Evolutionary conservation across 306 rosid genomes (phyloP).

Genomic region (Casuarina cunninghamiana): DNA sequence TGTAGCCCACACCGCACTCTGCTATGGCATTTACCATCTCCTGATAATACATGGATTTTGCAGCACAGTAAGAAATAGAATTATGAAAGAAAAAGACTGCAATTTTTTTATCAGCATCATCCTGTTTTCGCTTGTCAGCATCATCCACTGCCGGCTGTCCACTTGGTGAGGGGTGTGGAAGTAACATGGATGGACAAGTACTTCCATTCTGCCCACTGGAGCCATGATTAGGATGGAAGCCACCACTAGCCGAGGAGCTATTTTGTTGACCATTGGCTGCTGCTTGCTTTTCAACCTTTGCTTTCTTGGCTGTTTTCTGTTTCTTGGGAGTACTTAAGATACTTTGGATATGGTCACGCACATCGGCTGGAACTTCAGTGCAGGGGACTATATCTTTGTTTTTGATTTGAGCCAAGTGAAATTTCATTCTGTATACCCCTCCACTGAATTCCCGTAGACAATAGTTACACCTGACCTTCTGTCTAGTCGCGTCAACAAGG

Average conservation of each 20-base stretch:
- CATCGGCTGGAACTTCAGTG: slow-evolving; percentile 61
- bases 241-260: slow-evolving; percentile 70
- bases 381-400: slow-evolving; percentile 78
- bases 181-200: slow-evolving; percentile 50
- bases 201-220: slow-evolving; percentile 60
- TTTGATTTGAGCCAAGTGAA: slow-evolving; percentile 78
- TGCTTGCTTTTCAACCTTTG: slow-evolving; percentile 44
- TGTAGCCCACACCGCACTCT: slow-evolving; percentile 62
- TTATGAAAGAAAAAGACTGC: slow-evolving; percentile 64
- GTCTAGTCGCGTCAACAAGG: slow-evolving; percentile 64
- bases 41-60: slow-evolving; percentile 62
- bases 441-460: slow-evolving; percentile 75
- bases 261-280: slow-evolving; percentile 46
- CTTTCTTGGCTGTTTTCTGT: slow-evolving; percentile 60
- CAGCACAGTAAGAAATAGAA: slow-evolving; percentile 59
- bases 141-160: slow-evolving; percentile 49
- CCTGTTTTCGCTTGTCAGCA: slow-evolving; percentile 49
- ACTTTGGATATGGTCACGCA: slow-evolving; percentile 57
- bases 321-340: slow-evolving; percentile 62
- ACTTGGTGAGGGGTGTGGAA: slow-evolving; percentile 45
- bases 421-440: slow-evolving; percentile 82
- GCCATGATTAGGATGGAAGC: slow-evolving; percentile 52
- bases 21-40: slow-evolving; percentile 72
- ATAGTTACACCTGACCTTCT: slow-evolving; percentile 72
- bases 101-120: slow-evolving; percentile 60